These are phyloP conservation scores for Metschnikowia gruessii DNA, from an alignment of 805 yeast genomes.

Conservation along the genomic window DNA sequence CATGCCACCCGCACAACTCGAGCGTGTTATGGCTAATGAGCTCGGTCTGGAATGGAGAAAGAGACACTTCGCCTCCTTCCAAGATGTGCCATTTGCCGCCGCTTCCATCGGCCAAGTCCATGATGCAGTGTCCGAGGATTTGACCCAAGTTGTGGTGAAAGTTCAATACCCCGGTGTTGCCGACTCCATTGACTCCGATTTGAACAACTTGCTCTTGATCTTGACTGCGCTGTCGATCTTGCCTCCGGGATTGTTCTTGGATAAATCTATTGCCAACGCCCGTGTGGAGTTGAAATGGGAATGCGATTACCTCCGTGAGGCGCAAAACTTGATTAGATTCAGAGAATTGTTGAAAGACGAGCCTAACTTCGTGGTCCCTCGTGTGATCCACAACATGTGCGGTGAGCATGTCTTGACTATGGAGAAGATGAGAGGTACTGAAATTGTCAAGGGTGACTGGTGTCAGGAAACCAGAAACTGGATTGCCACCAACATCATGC, in stretches of 20 bases:
- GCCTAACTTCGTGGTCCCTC: conserved; percentile 73
- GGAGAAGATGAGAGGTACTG: conserved; percentile 82
- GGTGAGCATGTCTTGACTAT: conserved; percentile 85
- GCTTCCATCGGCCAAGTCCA: conserved; percentile 98
- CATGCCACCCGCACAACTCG: conserved; percentile 92
- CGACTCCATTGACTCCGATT: conserved; percentile 88
- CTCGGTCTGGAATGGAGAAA: conserved; percentile 79
- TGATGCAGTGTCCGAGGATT: conserved; percentile 64
- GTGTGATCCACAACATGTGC: conserved; percentile 70
- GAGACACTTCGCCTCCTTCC: conserved; percentile 64
- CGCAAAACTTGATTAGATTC: conserved; percentile 69
- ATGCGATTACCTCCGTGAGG: conserved; percentile 92
- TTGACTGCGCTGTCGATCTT: conserved; percentile 81
- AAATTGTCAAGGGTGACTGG: conserved; percentile 74
- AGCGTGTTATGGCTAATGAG: conserved; percentile 65
- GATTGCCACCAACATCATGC: conserved; percentile 84
- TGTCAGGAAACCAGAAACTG: conserved; percentile 71
- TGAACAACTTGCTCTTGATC: conserved; percentile 77
- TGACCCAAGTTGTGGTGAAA: conserved; percentile 83
- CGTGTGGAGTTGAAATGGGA: conserved; percentile 95
- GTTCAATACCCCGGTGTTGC: conserved; percentile 98
- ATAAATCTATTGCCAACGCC: conserved; percentile 89
- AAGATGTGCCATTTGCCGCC: conserved; percentile 91
- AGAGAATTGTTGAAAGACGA: conserved; percentile 51
- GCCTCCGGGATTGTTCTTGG: conserved; percentile 90